Evolutionary conservation across 352 stramenopile genomes (phyloP).

Genomic region (Thraustochytrium sp.): DNA sequence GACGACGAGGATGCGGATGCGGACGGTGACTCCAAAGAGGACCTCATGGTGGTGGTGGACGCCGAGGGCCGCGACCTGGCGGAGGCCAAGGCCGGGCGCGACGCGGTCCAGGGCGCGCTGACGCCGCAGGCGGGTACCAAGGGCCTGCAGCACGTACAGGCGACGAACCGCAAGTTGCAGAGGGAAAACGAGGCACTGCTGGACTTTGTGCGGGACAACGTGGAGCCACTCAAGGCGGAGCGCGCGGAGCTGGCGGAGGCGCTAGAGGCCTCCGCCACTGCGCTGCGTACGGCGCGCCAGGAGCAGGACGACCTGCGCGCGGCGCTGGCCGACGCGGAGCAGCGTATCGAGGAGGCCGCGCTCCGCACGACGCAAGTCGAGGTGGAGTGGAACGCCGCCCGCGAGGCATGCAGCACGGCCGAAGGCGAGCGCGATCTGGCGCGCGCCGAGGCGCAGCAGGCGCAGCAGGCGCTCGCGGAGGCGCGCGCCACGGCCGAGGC

Average conservation of each 20-base stretch:
- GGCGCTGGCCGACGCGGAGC: not conserved
- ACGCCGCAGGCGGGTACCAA: too few species aligned
- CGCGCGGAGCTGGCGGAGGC: not conserved
- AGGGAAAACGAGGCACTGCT: slow-evolving; percentile 25
- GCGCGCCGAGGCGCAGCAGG: not conserved
- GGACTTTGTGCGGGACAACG: slow-evolving; percentile 14
- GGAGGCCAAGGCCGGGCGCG: not conserved
- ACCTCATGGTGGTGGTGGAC: not conserved
- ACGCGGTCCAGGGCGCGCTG: not conserved
- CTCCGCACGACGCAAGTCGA: not conserved
- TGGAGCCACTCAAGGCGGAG: slow-evolving; percentile 30
- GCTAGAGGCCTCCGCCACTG: not conserved
- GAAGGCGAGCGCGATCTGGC: not conserved
- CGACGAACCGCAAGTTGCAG: not conserved
- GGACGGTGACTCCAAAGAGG: not conserved
- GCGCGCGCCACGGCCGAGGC: not conserved
- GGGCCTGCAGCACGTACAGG: not conserved
- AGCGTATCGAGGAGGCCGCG: not conserved
- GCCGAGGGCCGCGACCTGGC: not conserved
- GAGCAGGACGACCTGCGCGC: not conserved
- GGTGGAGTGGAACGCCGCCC: not conserved
- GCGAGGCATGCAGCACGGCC: not conserved
- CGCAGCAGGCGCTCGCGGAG: not conserved
- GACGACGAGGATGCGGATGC: not conserved
- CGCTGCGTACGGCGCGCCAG: not conserved